A percentile compares a stretch with the other conserved stretches of the same genome.
These are phyloP conservation scores for Cercophora sp. DNA, from an alignment of 495 filamentous ascomycete genomes.

Conservation along the genomic window DNA sequence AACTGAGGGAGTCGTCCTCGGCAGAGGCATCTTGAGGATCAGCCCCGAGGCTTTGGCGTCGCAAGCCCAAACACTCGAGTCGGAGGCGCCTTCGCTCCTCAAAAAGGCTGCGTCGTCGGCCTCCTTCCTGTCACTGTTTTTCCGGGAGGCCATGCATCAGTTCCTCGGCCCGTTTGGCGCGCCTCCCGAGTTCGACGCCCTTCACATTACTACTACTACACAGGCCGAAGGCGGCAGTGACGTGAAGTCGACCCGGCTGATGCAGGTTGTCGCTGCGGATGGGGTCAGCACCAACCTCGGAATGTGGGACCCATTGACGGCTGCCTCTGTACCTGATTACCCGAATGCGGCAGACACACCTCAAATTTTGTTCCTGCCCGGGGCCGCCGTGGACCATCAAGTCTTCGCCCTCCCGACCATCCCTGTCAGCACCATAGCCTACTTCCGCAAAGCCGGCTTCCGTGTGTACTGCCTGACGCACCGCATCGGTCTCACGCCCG, in stretches of 20 bases:
- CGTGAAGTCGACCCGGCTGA: constrained; percentile 30
- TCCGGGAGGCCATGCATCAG: constrained; percentile 51
- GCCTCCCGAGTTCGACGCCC: constrained; percentile 49
- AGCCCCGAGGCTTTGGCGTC: too few species aligned
- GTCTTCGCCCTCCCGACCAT: constrained; percentile 64
- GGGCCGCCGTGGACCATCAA: constrained; percentile 59
- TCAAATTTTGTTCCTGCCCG: constrained; percentile 59
- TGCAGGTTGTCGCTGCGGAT: constrained; percentile 44
- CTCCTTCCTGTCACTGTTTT: constrained; percentile 56
- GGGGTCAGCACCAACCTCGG: constrained; percentile 50
- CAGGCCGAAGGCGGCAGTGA: too few species aligned
- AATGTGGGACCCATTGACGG: constrained; percentile 58
- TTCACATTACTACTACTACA: too few species aligned
- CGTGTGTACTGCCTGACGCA: constrained; percentile 54
- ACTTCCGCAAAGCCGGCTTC: constrained; percentile 58
- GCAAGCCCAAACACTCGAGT: too few species aligned
- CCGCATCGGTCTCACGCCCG: constrained; percentile 54
- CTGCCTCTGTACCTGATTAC: constrained; percentile 24
- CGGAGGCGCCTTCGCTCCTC: too few species aligned
- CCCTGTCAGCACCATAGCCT: constrained; percentile 60
- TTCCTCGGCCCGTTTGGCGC: constrained; percentile 45
- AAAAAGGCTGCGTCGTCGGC: too few species aligned
- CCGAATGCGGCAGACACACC: constrained; percentile 21
- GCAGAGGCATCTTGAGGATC: constrained; percentile 58
- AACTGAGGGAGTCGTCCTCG: constrained; percentile 41